Evolutionary conservation across 192 early-diverging fungal genomes (phyloP), one percentile per base, ranked within the genome.

Genomic region (Pilaira anomala): DNA sequence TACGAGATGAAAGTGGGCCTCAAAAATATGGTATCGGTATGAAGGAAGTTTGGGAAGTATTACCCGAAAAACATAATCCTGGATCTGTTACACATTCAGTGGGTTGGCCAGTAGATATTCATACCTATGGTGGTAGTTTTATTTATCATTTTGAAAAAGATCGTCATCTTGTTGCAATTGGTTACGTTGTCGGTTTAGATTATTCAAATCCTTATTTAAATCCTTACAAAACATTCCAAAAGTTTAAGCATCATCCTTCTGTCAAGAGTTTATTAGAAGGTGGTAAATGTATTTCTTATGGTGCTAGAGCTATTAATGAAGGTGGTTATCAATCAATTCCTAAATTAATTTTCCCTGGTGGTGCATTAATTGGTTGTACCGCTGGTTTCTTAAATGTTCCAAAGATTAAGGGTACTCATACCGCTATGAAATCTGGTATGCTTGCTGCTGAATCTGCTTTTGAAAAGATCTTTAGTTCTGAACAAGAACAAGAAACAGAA

Each of bases 331-430:
- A 98, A 80, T 95, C 94, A 18, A 85, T 99, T 62, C 97, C 97
- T 46, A 95, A 95, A 80, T 76, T 98, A 28, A 80, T 83, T 48
- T 94, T 97, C 79, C 93, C 95, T 19, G 97, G 97, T 55, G 95
- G 93, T 24, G 93, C 95, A 36, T 78, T 99, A 45, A 91, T 99
- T 62, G 97, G 97, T 33, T 93, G 91, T 71, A 88, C 95, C 1
- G 97, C 97, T 46, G 95, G 97, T 2, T 95, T 97, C 76, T 62
- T 99, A 63, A 99, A 99, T 70, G 83, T 99, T 59, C 91, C 94
- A 58, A 99, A 99, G 78, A 98, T 99, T 70, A 99, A 99, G 79
- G 97, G 97, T 40, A 99, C 95, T 0, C 97, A 99, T 79, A 99
- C 91, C n/a, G 93, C 97, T 46, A 97, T 99, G 95, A 95, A 94